Evolutionary conservation across 2,329 filamentous ascomycete genomes (phyloP), one percentile per base, ranked within the genome.

Genomic region (Emmonsiellopsis sp.): DNA sequence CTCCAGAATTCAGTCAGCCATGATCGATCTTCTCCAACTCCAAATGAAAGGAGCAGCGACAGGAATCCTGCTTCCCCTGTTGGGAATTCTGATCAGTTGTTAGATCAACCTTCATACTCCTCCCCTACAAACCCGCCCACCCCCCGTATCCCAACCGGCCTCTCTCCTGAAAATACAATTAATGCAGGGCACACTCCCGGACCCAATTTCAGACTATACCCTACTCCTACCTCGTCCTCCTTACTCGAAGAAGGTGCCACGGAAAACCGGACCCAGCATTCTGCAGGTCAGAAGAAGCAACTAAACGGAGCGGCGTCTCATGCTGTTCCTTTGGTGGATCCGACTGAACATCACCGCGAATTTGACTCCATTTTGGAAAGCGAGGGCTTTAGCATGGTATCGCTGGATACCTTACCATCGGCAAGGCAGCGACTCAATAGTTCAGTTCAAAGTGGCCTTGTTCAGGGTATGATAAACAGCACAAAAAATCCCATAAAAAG

Each of bases 371-470:
- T 80, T 16, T 70, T 80, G 57, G 78, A 80, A 63, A 79, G 78
- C 58, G 78, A 80, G 67, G 78, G 75, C 2, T 80, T 80, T 56
- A 80, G 76, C 54, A 79, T 80, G 76, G 77, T 80, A 46, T 79
- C 78, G 10, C 65, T 80, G 44, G 73, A 78, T 54, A 77, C 77
- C 2, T 64, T 80, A 20, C 76, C 76, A 5, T 80, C 77, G 2
- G 69, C 74, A 20, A 70, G 70, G 57, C 70, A 75, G 57, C 68
- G 72, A 54, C 62, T 68, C 2, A 65, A 71, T 38, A 69, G 66
- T 26, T 66, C 62, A 15, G 65, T 67, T 41, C 57, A 50, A 50
- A 30, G 20, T 16, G 20, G 34, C 13, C 31, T 41, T n/a, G 38
- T 5, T 37, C 31, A 35, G 31, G 34, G 26, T 6, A 32, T 31